phyloP scores from a whole-genome alignment of 306 rosid genomes.

The Lagenaria siceraria region DNA sequence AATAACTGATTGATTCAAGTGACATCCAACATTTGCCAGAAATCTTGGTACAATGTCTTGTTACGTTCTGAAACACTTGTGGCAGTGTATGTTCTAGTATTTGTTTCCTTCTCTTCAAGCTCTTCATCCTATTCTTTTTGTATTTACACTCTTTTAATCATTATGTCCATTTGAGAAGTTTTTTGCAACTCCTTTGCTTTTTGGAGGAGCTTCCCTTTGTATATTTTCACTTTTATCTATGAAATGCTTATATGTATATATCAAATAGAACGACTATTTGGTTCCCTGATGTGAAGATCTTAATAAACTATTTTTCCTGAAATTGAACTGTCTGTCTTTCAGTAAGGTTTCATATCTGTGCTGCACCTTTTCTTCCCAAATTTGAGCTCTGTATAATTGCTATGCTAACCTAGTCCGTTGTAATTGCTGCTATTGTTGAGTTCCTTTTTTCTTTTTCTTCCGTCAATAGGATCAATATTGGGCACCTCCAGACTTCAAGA shows the following conservation, averaged over 20 bases:
- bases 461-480: constrained; percentile 67
- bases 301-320: neutral
- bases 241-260: neutral
- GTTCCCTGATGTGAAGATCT: neutral
- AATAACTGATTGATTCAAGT: neutral
- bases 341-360: neutral
- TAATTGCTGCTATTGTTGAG: constrained; percentile 7
- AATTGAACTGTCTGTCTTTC: neutral
- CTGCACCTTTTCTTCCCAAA: neutral
- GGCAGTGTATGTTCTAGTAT: neutral
- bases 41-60: neutral
- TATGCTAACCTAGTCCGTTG: neutral
- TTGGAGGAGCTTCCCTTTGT: neutral
- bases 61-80: neutral
- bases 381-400: neutral
- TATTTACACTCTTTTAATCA: neutral
- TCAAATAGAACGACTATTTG: neutral
- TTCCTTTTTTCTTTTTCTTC: constrained; percentile 6
- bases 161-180: neutral
- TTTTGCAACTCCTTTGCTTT: neutral
- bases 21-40: neutral
- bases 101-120: neutral
- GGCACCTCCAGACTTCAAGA: constrained; percentile 78
- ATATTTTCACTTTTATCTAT: neutral
- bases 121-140: neutral